These are phyloP conservation scores for Candida montana DNA, from an alignment of 805 yeast genomes.

Conservation along the genomic window DNA sequence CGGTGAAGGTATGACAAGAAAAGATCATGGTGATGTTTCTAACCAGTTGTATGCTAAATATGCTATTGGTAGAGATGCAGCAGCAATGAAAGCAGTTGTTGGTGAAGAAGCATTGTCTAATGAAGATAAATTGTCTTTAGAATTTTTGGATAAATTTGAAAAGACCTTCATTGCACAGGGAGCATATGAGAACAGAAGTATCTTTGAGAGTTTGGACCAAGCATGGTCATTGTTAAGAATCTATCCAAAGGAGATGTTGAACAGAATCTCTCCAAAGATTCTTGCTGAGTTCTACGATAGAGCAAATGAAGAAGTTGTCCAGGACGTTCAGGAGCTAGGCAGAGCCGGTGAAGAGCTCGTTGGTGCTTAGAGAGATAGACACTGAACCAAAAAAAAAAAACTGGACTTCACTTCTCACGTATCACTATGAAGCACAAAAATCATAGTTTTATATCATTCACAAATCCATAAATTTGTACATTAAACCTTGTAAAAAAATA, in stretches of 20 bases:
- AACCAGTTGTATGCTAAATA: slow-evolving; percentile 98
- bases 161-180: slow-evolving; percentile 94
- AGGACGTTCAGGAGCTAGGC: slow-evolving; percentile 33
- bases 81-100: slow-evolving; percentile 99
- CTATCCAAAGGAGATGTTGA: slow-evolving; percentile 97
- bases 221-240: slow-evolving; percentile 98
- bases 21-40: slow-evolving; percentile 99
- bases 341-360: slow-evolving; percentile 31
- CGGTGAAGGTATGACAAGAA: slow-evolving; percentile 99
- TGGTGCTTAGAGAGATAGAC: slow-evolving; percentile 30
- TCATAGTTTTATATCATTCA: too few relatives aligned
- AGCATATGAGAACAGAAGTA: slow-evolving; percentile 91
- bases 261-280: slow-evolving; percentile 97
- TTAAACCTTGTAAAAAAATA: too few relatives aligned
- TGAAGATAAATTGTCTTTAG: slow-evolving; percentile 95
- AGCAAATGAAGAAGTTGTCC: slow-evolving; percentile 59
- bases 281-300: slow-evolving; percentile 93
- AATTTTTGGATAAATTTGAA: slow-evolving; percentile 96
- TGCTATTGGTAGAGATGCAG: slow-evolving; percentile 99
- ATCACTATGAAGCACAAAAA: too few relatives aligned
- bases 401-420: too few relatives aligned
- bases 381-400: too few relatives aligned
- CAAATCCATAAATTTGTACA: too few relatives aligned
- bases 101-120: slow-evolving; percentile 99
- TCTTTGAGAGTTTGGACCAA: slow-evolving; percentile 92